These are phyloP conservation scores for Apodospora peruviana DNA, from an alignment of 495 filamentous ascomycete species.

Conservation along the genomic window DNA sequence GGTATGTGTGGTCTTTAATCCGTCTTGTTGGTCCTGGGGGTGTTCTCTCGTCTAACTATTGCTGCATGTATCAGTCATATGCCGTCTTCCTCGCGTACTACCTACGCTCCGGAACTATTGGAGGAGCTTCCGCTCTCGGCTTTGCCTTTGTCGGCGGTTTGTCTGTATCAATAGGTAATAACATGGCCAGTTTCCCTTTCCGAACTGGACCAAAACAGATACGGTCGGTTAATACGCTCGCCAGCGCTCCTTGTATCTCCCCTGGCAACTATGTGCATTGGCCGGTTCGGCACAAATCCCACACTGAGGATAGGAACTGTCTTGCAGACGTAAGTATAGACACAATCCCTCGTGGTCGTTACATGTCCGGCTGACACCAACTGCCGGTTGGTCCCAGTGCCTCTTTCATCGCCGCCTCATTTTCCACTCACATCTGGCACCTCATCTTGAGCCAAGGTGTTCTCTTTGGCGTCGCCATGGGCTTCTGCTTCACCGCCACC, in stretches of 20 bases:
- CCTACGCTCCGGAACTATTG: constrained; percentile 53
- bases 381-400: constrained; percentile 25
- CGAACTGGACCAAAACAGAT: not conserved
- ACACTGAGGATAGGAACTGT: constrained; percentile 57
- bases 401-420: constrained; percentile 61
- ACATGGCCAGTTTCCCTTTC: not conserved
- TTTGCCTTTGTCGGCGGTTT: constrained; percentile 74
- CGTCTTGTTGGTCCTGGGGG: too few relatives aligned
- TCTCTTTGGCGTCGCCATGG: constrained; percentile 69
- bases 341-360: not conserved
- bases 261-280: constrained; percentile 54
- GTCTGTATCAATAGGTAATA: constrained; percentile 50
- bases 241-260: constrained; percentile 60
- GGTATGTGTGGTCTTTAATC: constrained; percentile 29
- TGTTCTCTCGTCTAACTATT: too few relatives aligned
- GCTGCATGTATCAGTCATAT: constrained; percentile 52
- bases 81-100: constrained; percentile 71
- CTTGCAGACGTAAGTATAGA: constrained; percentile 45
- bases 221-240: constrained; percentile 32
- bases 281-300: constrained; percentile 47
- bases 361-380: not conserved
- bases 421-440: constrained; percentile 65
- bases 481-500: constrained; percentile 68
- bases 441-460: constrained; percentile 73
- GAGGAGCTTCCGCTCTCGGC: constrained; percentile 49